Evolutionary conservation across 2,329 filamentous ascomycete species (phyloP), one percentile per base, ranked within the genome.

Genomic region (Aspergillus ochraceus): DNA sequence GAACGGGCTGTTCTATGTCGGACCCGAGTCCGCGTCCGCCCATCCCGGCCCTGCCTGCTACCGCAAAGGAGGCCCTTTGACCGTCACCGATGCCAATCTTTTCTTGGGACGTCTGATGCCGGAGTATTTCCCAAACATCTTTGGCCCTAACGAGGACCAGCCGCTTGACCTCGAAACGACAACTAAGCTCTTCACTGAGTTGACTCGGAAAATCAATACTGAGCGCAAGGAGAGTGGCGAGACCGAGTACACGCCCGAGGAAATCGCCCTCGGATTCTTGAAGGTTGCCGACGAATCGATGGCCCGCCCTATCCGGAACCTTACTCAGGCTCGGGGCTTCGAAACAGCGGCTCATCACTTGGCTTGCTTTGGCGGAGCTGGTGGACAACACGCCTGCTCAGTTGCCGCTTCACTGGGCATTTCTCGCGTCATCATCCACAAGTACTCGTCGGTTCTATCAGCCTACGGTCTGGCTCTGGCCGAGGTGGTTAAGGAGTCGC

Each of bases 41-140:
- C 93, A 97, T 71, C 93, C 93, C 0, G 93, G 93, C 1, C 93
- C 93, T 12, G 92, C 92, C 1, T 97, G 93, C 68, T 97, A 97
- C 75, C 86, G 93, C 14, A 97, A 97, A 75, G 93, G 91, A 0
- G 93, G 93, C 0, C 93, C 93, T 3, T 83, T 94, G 14, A 95
- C 93, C 0, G 93, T 97, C 9, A 97, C 94, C 0, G 93, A 97
- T 70, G 93, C 93, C 6, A 97, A 97, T 67, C 76, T 97, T 6
- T 93, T 92, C 71, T 85, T 98, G 0, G 93, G 93, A 0, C 86
- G 94, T 24, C 80, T 98, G 4, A 77, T 97, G 1, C 93, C 93
- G 0, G 91, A 96, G 62, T 97, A 96, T 81, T 98, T 98, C 75
- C 94, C 94, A 0, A 94, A 93, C 73, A 97, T 98, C 60, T 97